Evolutionary conservation across 306 rosid genomes (phyloP).

Genomic region (Vigna nakashimae): DNA sequence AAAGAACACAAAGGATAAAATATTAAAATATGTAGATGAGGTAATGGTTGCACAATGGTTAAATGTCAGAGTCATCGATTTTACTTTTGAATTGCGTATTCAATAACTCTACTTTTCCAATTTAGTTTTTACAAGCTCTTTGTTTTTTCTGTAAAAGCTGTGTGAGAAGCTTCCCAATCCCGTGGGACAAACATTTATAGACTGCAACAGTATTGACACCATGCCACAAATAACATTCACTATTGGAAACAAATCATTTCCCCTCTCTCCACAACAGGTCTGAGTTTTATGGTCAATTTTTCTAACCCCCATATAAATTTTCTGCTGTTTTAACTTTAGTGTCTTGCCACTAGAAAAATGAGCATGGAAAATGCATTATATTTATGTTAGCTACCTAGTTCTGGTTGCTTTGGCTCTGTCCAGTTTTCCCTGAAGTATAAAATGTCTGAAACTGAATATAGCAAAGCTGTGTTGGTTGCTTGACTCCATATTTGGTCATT

Average conservation of each 20-base stretch:
- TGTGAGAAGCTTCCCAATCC: slow-evolving; percentile 84
- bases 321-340: slow-evolving; percentile 25
- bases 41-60: slow-evolving; percentile 41
- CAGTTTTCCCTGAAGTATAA: neutral
- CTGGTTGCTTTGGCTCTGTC: neutral
- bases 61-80: neutral
- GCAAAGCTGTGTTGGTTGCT: neutral
- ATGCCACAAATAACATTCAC: slow-evolving; percentile 66
- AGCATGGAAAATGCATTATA: slow-evolving; percentile 33
- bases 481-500: slow-evolving; percentile 4
- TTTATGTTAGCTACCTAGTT: neutral
- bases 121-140: slow-evolving; percentile 4
- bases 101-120: neutral
- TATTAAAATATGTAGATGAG: slow-evolving; percentile 63
- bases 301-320: neutral
- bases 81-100: neutral
- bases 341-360: slow-evolving; percentile 46
- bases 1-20: slow-evolving; percentile 57
- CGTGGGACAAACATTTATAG: slow-evolving; percentile 59
- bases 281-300: slow-evolving; percentile 18
- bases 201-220: slow-evolving; percentile 55
- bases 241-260: slow-evolving; percentile 64
- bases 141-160: slow-evolving; percentile 49
- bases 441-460: neutral
- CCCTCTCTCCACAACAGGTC: slow-evolving; percentile 75